A percentile compares a stretch with the other conserved stretches of the same genome.
Conservation (phyloP, 106 monocot genomes). For the Acorus gramineus region DNA sequence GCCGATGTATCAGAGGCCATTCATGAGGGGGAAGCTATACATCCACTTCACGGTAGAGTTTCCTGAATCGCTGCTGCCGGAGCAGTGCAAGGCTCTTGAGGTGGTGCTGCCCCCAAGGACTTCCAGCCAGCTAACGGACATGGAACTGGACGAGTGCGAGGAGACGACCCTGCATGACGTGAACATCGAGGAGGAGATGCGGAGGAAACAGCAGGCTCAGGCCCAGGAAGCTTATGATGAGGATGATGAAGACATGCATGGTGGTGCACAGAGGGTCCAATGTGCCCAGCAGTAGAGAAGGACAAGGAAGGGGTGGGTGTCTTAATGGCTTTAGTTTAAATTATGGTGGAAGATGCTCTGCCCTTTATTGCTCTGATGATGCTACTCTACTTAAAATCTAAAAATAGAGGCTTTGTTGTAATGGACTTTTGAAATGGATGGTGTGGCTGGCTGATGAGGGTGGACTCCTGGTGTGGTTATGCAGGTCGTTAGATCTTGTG, state of each 20-base stretch:
- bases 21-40: slow-evolving; percentile 92
- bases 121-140: slow-evolving; percentile 49
- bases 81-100: slow-evolving; percentile 66
- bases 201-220: slow-evolving; percentile 51
- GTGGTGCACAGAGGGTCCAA: slow-evolving; percentile 67
- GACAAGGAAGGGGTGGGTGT: background rate
- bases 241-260: slow-evolving; percentile 49
- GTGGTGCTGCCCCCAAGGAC: slow-evolving; percentile 46
- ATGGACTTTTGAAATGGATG: no score
- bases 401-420: no score
- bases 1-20: slow-evolving; percentile 77
- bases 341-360: no score
- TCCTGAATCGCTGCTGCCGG: slow-evolving; percentile 48
- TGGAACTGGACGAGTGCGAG: slow-evolving; percentile 88
- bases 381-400: no score
- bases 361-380: no score
- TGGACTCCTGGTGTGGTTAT: no score
- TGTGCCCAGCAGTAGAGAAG: slow-evolving; percentile 66
- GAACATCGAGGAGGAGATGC: slow-evolving; percentile 78
- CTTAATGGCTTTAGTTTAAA: background rate
- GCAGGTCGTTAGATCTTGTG: no score
- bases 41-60: slow-evolving; percentile 90
- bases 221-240: slow-evolving; percentile 88
- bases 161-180: slow-evolving; percentile 85
- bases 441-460: no score